phyloP scores from a whole-genome alignment of 2,329 filamentous ascomycete genomes.

The Colletotrichum liriopes region DNA sequence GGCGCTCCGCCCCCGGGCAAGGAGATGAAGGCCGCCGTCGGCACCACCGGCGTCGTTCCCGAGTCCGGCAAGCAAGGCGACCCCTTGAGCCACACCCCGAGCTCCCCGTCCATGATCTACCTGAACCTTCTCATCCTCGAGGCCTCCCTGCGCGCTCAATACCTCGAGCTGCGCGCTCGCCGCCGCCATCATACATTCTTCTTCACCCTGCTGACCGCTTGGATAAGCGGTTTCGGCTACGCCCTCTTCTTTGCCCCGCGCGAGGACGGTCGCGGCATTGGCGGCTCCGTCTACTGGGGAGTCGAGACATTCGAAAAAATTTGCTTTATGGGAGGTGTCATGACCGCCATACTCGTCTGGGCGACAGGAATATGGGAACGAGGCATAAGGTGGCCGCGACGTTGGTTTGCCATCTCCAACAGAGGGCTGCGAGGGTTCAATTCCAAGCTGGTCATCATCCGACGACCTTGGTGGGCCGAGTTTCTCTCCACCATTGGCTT shows the following conservation, averaged over 20 bases:
- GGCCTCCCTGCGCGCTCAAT: constrained; percentile 92
- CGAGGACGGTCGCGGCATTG: constrained; percentile 92
- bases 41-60: constrained; percentile 61
- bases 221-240: constrained; percentile 90
- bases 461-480: constrained; percentile 87
- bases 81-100: constrained; percentile 86
- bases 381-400: constrained; percentile 92
- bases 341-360: constrained; percentile 91
- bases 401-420: constrained; percentile 92
- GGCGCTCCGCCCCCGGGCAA: constrained; percentile 81
- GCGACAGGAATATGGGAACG: constrained; percentile 97
- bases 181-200: constrained; percentile 96
- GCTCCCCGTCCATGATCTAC: constrained; percentile 95
- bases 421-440: constrained; percentile 93
- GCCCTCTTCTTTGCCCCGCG: constrained; percentile 95
- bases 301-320: constrained; percentile 92
- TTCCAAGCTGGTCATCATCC: constrained; percentile 93
- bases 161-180: constrained; percentile 89
- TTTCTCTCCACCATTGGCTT: constrained; percentile 80
- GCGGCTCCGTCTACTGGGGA: constrained; percentile 96
- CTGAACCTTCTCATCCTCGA: constrained; percentile 98
- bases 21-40: constrained; percentile 51
- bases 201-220: constrained; percentile 82
- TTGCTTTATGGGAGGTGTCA: constrained; percentile 90
- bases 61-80: constrained; percentile 69